phyloP scores from a whole-genome alignment of 2,329 filamentous ascomycete genomes.

The Verticillium alfalfae region DNA sequence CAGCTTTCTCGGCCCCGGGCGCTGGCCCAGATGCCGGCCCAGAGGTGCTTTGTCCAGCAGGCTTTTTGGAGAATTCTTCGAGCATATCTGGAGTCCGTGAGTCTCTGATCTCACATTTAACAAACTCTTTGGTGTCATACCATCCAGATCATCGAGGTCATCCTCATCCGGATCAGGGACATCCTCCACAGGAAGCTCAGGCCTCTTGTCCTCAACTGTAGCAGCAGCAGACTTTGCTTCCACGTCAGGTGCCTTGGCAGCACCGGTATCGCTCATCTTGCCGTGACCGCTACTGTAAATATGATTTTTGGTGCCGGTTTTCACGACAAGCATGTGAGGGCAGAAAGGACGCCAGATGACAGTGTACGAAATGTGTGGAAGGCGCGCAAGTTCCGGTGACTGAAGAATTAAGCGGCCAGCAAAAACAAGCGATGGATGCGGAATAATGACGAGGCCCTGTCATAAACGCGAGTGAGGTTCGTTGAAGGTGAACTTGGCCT shows the following conservation, averaged over 20 bases:
- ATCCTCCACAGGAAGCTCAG: constrained; percentile 37
- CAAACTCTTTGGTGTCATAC: constrained; percentile 34
- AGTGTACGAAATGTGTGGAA: too few species aligned
- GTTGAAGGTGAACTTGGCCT: not conserved
- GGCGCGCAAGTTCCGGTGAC: not conserved
- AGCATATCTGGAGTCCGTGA: constrained; percentile 65
- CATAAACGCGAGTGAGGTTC: not conserved
- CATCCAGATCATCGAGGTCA: constrained; percentile 86
- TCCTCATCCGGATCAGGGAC: constrained; percentile 89
- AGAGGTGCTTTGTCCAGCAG: constrained; percentile 6
- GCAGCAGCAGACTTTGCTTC: constrained; percentile 11
- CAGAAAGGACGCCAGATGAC: not conserved
- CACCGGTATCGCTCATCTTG: constrained; percentile 5
- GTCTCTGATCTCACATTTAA: not conserved
- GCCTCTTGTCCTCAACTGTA: constrained; percentile 15
- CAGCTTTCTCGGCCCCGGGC: constrained; percentile 9
- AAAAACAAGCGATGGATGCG: not conserved
- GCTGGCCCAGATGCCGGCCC: constrained; percentile 17
- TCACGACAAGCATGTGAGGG: not conserved
- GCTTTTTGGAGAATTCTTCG: constrained; percentile 68
- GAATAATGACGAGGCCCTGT: too few species aligned
- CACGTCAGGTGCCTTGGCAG: constrained; percentile 8
- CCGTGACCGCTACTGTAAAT: not conserved
- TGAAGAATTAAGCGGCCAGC: not conserved
- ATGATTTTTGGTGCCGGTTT: not conserved